phyloP scores from a whole-genome alignment of 805 yeast species.

The Suhomyces sp. region DNA sequence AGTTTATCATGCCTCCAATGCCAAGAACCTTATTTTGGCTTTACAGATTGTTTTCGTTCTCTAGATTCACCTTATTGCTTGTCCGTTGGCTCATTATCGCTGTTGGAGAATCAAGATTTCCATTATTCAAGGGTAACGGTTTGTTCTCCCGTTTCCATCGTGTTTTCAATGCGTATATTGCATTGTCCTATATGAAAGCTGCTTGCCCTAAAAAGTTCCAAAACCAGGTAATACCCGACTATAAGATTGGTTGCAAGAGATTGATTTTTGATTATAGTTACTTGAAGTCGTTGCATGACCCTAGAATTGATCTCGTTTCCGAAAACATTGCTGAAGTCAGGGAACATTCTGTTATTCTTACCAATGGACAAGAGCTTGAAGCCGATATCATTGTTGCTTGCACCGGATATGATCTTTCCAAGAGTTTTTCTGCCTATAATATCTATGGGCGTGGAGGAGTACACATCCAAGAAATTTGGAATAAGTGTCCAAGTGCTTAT shows the following conservation, averaged over 20 bases:
- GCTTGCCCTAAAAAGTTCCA: constrained; percentile 35
- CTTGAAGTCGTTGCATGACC: constrained; percentile 32
- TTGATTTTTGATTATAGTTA: constrained; percentile 39
- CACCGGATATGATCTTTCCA: constrained; percentile 36
- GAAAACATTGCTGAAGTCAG: constrained; percentile 25
- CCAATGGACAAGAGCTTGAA: constrained; percentile 25
- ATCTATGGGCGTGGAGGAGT: constrained; percentile 28
- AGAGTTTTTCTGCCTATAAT: constrained; percentile 16
- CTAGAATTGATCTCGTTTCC: constrained; percentile 25
- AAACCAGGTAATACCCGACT: constrained; percentile 34
- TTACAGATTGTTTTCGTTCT: constrained; percentile 24
- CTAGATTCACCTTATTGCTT: constrained; percentile 27
- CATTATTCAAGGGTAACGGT: constrained; percentile 34
- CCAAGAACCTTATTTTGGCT: constrained; percentile 21
- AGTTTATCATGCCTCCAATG: constrained; percentile 40
- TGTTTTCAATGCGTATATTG: constrained; percentile 18
- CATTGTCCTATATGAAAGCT: constrained; percentile 25
- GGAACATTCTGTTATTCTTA: constrained; percentile 29
- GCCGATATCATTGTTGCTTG: constrained; percentile 44
- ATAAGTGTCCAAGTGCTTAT: constrained; percentile 35
- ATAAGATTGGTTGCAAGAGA: constrained; percentile 43
- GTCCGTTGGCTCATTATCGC: constrained; percentile 28
- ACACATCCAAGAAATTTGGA: constrained; percentile 27
- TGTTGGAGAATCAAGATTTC: constrained; percentile 35
- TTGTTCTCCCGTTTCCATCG: constrained; percentile 26